Percentiles rank a stretch among this genome's conserved stretches.
phyloP scores from a whole-genome alignment of 1,139 yeast species.

The Geotrichum fermentans region DNA sequence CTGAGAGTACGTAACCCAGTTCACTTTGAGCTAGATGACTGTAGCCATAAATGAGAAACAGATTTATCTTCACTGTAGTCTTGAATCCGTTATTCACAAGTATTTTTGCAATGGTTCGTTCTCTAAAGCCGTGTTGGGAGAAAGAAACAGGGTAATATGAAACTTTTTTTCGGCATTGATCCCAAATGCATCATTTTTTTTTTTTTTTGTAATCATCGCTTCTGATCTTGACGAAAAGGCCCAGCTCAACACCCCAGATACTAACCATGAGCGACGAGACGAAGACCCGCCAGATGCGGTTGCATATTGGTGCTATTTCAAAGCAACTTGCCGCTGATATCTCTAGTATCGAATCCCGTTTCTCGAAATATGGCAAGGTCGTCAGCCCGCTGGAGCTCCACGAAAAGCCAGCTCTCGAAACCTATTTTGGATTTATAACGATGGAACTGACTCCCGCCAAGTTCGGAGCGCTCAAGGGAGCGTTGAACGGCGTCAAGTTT shows the following conservation, averaged over 20 bases:
- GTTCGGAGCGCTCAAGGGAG: constrained; percentile 47
- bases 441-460: constrained; percentile 47
- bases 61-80: no score
- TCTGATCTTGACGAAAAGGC: neutral
- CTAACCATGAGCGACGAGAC: constrained; percentile 1
- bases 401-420: constrained; percentile 47
- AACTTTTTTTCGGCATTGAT: neutral
- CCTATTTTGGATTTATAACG: constrained; percentile 63
- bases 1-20: no score
- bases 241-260: neutral
- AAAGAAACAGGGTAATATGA: constrained; percentile 1
- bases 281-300: constrained; percentile 34
- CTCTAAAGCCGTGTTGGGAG: no score
- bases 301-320: constrained; percentile 71
- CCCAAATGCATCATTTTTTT: neutral
- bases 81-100: no score
- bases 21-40: no score
- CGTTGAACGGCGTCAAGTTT: constrained; percentile 65
- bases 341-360: constrained; percentile 44
- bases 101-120: no score
- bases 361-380: constrained; percentile 49
- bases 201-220: neutral
- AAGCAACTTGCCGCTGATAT: constrained; percentile 45
- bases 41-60: no score
- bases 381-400: constrained; percentile 45